Evolutionary conservation across 305 asterid species (phyloP).

Genomic region (Caryopteris hybrid): DNA sequence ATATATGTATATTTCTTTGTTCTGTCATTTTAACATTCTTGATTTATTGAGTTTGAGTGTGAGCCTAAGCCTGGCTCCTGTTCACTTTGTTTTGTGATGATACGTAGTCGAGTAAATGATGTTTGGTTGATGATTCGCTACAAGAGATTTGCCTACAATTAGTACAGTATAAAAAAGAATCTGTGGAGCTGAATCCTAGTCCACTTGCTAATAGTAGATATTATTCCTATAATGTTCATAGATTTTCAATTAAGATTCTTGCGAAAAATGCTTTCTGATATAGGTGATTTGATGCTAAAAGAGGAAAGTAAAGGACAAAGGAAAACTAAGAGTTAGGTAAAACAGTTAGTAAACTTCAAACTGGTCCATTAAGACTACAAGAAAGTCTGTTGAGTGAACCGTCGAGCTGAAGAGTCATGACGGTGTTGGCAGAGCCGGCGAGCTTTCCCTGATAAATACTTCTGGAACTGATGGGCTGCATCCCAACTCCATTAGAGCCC

Average conservation of each 20-base stretch:
- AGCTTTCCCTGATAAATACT: slow-evolving; percentile 35
- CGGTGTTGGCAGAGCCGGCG: slow-evolving; percentile 38
- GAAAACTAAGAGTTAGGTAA: not conserved
- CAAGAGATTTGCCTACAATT: not conserved
- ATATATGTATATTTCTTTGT: too few relatives aligned
- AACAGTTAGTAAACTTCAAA: not conserved
- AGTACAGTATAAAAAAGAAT: not conserved
- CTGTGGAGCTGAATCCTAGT: not conserved
- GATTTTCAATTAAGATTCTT: not conserved
- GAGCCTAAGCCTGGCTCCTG: too few relatives aligned
- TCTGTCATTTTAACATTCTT: too few relatives aligned
- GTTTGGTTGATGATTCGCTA: not conserved
- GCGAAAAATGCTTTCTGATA: not conserved
- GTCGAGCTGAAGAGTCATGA: slow-evolving; percentile 43
- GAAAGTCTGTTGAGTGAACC: slow-evolving; percentile 35
- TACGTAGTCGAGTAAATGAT: not conserved
- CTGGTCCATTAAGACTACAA: not conserved
- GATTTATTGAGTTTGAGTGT: too few relatives aligned
- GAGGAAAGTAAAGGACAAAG: not conserved
- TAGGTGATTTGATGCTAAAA: not conserved
- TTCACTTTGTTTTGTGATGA: not conserved
- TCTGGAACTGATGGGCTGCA: slow-evolving; percentile 45
- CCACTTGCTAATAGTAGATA: not conserved
- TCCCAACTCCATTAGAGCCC: slow-evolving; percentile 36
- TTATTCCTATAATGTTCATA: not conserved